Percentiles rank a stretch among this genome's conserved stretches.
phyloP scores from a whole-genome alignment of 352 stramenopile species.

The Phytophthora kernoviae region DNA sequence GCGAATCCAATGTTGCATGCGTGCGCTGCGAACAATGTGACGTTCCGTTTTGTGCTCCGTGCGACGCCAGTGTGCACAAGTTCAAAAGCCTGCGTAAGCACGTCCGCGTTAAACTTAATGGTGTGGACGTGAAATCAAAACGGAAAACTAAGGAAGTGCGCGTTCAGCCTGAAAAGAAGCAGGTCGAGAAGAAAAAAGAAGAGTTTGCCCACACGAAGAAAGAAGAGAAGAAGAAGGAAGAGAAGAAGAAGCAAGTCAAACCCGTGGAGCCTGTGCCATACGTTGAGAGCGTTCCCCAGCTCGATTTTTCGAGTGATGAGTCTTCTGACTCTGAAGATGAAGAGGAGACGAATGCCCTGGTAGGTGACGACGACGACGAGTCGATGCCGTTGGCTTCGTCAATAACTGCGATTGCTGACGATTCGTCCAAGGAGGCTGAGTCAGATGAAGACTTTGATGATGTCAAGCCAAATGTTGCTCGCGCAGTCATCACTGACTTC shows the following conservation, averaged over 20 bases:
- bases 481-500: neutral
- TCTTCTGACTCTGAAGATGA: conserved; percentile 40
- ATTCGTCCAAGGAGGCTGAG: conserved; percentile 10
- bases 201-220: neutral
- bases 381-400: conserved; percentile 7
- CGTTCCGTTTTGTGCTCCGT: conserved; percentile 54
- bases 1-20: conserved; percentile 39
- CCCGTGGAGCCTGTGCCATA: conserved; percentile 29
- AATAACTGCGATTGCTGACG: neutral
- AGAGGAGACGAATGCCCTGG: conserved; percentile 18
- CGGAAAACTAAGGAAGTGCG: conserved; percentile 26
- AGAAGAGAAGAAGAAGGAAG: conserved; percentile 15
- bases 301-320: conserved; percentile 55
- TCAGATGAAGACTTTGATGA: conserved; percentile 41
- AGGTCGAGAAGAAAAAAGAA: neutral
- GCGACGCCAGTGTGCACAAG: conserved; percentile 67
- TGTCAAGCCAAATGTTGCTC: conserved; percentile 18
- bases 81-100: conserved; percentile 77
- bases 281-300: conserved; percentile 63
- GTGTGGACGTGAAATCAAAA: conserved; percentile 10
- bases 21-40: conserved; percentile 67
- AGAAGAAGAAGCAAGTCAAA: conserved; percentile 22
- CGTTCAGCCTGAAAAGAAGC: conserved; percentile 3
- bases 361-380: conserved; percentile 23
- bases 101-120: conserved; percentile 26